Evolutionary conservation across 352 stramenopile genomes (phyloP), one percentile per base, ranked within the genome.

Genomic region (Aphanomyces astaci): DNA sequence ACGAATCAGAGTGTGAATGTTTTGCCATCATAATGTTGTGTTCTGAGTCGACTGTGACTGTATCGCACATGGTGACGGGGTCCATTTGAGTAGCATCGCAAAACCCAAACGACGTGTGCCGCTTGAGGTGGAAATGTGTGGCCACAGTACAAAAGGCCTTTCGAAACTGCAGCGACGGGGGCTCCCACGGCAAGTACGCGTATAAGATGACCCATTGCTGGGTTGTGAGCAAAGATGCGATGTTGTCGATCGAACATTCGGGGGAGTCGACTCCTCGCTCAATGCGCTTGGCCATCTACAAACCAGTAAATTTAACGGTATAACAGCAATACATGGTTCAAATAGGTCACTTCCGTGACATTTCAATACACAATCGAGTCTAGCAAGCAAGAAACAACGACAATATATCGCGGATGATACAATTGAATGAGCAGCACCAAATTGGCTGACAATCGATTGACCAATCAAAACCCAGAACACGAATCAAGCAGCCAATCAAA

Each of bases 131-230:
- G 7, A 32, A 59, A 30, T 5, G 15, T 4, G 62, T 68, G 3
- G 62, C 62, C 11, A 68, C 45, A 1, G 62, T 60, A 17, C 39
- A 43, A 40, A 68, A 68, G 4, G 62, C 51, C 2, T n/a, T 11
- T 19, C n/a, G 30, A 30, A 60, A 24, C 22, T 10, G 24, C 24
- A 25, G 22, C 13, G 62, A 36, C 39, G 62, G 62, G 15, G 31
- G 15, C 22, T 60, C n/a, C 62, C 62, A 68, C 13, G 62, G 62
- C n/a, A 62, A 27, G 24, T 68, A 68, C 10, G 62, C 62, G n/a
- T 36, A 48, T 19, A 68, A 28, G 10, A 68, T 1, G 7, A 68
- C 51, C 43, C 46, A 68, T 2, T 59, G 19, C 32, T 51, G 43
- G 22, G 51, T 36, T 25, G 4, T 9, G 13, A 68, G 40, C 11